Evolutionary conservation across 805 yeast genomes (phyloP), one percentile per base, ranked within the genome.

Genomic region (Candida qinlingensis): DNA sequence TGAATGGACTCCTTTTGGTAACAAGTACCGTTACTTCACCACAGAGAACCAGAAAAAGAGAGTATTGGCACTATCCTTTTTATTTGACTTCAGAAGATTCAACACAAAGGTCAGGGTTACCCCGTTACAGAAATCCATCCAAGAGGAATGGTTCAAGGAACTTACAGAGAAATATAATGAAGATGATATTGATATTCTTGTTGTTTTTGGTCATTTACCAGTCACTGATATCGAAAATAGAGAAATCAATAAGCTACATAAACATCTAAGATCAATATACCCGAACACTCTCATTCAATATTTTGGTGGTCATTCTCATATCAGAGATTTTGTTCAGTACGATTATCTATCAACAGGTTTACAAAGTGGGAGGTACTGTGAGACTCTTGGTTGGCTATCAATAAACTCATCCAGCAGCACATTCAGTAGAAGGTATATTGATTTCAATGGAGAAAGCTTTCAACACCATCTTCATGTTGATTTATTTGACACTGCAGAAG

Each of bases 271-370:
- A 51, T 50, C 62, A 28, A 68, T 66, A 29, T 85, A 78, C 57
- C 92, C 95, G 6, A 62, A 73, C 31, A 73, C 76, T 0, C 70
- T 81, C 0, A 85, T 92, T 46, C 96, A 89, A 63, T 87, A 85
- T 57, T 84, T 92, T 66, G 98, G 97, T 1, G 98, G 97, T 1
- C 98, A 92, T 66, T 82, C 95, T 30, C 98, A 92, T 62, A 81
- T 92, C 12, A 73, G 98, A 52, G 98, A 92, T 65, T 92, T 85
- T 64, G 75, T 79, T 7, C 69, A 79, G 4, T 71, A 82, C 44
- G 98, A 92, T 60, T 67, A 71, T 2, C 69, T 68, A 43, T 76
- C 91, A 27, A 80, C 87, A 0, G 97, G 84, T 0, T 66, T 92
- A n/a, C 96, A 92, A 68, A 87, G 96, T 62, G 98, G 98, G 0